Conservation (phyloP, 2,329 filamentous ascomycete genomes). For the Sarocladium strictum region DNA sequence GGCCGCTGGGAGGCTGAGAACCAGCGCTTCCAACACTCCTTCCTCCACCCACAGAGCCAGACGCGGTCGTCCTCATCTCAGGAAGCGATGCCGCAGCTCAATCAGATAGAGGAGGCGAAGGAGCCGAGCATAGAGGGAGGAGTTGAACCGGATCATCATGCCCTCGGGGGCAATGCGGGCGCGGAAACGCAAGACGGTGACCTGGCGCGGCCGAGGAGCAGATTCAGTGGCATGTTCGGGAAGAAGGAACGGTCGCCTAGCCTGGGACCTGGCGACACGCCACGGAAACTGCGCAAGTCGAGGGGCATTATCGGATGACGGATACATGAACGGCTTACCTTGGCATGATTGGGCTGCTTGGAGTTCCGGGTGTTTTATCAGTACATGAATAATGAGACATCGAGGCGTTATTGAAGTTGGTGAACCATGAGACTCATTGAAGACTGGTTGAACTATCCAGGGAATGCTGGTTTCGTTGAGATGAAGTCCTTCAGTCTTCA, state of each 20-base stretch:
- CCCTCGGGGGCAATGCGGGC: not conserved
- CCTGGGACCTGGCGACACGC: not conserved
- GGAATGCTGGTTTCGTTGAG: no score
- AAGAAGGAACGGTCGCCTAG: conserved; percentile 9
- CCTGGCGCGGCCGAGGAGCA: no score
- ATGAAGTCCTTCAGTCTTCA: no score
- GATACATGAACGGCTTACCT: not conserved
- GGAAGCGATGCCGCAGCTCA: conserved; percentile 2
- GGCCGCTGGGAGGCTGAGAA: conserved; percentile 7
- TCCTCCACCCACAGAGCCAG: not conserved
- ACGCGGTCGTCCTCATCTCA: not conserved
- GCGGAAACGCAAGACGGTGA: no score
- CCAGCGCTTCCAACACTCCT: not conserved
- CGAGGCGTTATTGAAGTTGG: no score
- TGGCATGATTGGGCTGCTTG: not conserved
- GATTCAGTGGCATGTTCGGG: conserved; percentile 4
- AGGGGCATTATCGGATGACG: not conserved
- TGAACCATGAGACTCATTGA: no score
- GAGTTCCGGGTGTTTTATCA: not conserved
- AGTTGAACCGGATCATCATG: not conserved
- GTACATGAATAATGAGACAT: not conserved
- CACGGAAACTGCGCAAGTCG: conserved; percentile 1
- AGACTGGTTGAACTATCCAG: not conserved
- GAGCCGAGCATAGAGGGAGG: not conserved
- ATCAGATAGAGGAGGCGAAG: conserved; percentile 3